phyloP scores from a whole-genome alignment of 2,329 filamentous ascomycete species.

The Aulographum hederae region DNA sequence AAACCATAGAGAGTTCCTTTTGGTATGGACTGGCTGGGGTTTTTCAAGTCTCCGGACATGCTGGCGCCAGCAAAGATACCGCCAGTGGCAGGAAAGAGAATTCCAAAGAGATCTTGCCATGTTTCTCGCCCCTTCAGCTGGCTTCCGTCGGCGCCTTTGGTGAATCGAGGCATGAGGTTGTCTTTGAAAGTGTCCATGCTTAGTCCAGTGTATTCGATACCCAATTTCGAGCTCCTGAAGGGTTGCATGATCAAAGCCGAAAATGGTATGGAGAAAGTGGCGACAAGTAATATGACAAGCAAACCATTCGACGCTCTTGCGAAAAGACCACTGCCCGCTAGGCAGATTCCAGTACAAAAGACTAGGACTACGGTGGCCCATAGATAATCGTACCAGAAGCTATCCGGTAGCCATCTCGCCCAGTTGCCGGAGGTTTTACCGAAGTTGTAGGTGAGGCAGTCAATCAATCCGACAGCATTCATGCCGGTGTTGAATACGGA shows the following conservation, averaged over 20 bases:
- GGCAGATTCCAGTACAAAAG: slow-evolving; percentile 55
- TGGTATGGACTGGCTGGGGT: slow-evolving; percentile 70
- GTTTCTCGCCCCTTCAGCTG: slow-evolving; percentile 45
- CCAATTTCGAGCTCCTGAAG: slow-evolving; percentile 42
- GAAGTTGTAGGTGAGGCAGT: slow-evolving; percentile 64
- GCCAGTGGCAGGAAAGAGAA: slow-evolving; percentile 59
- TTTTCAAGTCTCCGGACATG: slow-evolving; percentile 74
- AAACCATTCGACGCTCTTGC: slow-evolving; percentile 63
- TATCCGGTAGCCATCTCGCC: slow-evolving; percentile 43
- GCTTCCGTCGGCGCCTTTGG: slow-evolving; percentile 41
- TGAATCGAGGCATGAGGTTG: slow-evolving; percentile 56
- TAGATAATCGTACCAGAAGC: slow-evolving; percentile 61
- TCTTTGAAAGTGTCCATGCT: slow-evolving; percentile 48
- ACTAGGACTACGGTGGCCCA: slow-evolving; percentile 55
- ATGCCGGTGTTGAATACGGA: slow-evolving; percentile 72
- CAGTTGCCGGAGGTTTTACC: slow-evolving; percentile 38
- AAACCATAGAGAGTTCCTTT: slow-evolving; percentile 69
- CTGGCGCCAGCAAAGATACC: slow-evolving; percentile 54
- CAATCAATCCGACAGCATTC: slow-evolving; percentile 72
- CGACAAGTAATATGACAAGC: slow-evolving; percentile 49
- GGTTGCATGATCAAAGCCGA: slow-evolving; percentile 53
- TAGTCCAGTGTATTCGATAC: slow-evolving; percentile 63
- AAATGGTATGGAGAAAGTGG: slow-evolving; percentile 65
- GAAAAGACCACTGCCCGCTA: slow-evolving; percentile 66
- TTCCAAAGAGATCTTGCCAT: slow-evolving; percentile 70